Evolutionary conservation across 768 basidiomycete species (phyloP).

Genomic region (Serpula lacrymans): DNA sequence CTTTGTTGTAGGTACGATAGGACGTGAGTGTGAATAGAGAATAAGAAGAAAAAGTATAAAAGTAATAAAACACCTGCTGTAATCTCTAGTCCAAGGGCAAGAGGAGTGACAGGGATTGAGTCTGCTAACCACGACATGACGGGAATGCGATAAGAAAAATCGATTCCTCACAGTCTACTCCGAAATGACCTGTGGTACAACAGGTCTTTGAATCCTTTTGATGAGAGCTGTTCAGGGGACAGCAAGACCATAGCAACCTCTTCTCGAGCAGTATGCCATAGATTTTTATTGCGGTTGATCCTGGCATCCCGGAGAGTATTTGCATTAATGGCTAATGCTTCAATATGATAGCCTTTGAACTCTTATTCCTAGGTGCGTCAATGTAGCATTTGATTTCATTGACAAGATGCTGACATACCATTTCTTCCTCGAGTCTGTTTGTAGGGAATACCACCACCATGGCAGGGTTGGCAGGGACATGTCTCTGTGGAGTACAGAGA

Average conservation of each 20-base stretch:
- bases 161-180: constrained; percentile 4
- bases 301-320: constrained; percentile 9
- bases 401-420: constrained; percentile 9
- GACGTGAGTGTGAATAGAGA: no score
- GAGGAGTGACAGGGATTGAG: no score
- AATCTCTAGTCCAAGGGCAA: no score
- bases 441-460: constrained; percentile 23
- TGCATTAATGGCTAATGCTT: constrained; percentile 12
- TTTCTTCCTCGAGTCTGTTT: constrained; percentile 19
- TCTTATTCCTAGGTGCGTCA: no score
- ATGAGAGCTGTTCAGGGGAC: constrained; percentile 16
- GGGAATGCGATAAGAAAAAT: no score
- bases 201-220: constrained; percentile 11
- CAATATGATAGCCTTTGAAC: no score
- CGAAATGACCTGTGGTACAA: constrained; percentile 7
- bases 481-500: constrained; percentile 4
- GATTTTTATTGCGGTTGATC: neutral
- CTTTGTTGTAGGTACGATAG: no score
- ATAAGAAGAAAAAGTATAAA: no score
- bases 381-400: no score
- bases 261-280: constrained; percentile 8
- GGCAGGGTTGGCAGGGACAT: constrained; percentile 17
- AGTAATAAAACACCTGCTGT: no score
- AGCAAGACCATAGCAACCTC: constrained; percentile 9
- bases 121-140: constrained; percentile 1